Base-by-base conservation (phyloP, 257 asterid genomes). In the Fraxinus quadrangulata region DNA sequence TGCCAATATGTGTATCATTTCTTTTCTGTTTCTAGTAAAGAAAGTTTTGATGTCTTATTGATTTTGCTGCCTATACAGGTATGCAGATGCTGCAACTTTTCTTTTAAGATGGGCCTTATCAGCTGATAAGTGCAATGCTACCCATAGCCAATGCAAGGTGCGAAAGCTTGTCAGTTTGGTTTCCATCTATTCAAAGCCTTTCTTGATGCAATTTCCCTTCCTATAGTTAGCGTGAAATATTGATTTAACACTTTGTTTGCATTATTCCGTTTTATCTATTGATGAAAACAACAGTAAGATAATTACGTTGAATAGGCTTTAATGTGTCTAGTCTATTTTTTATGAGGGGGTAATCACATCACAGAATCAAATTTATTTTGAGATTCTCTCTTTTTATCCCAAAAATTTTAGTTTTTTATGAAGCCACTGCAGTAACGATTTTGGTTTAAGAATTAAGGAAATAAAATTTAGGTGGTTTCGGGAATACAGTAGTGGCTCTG, bases 91-190 rank as follows among this genome's bases (percentile, higher is more conserved):
- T 88, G 98, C 98, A 81, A 79, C 89, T 73, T 78, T 87, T 78
- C 89, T 87, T 70, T 81, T 92, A 78, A 89, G 86, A 79, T 93
- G 65, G 88, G 98, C 97, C 74, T 79, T 89, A 80, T 92, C 96
- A 72, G 99, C 99, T 79, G 98, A 93, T 81, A 92, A 90, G 82
- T 81, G 94, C 90, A 92, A 81, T 78, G 96, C 98, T 75, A 86
- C 94, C 16, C 97, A 96, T 76, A 96, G 97, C 94, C 99, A 93
- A 85, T 80, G 96, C 94, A 96, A 96, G 97, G 99, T 92, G 78
- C n/a, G 63, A 73, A 78, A 69, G 9, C 63, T 79, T 84, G 72
- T 47, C 72, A 54, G 33, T 42, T 63, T 6, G 49, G 49, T 59
- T 33, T 77, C 65, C 40, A 70, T 31, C 66, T 6, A 73, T 63